Percentiles rank a stretch among this genome's conserved stretches.
Conservation (phyloP, 2,329 filamentous ascomycete genomes). For the Fusarium buxicola region DNA sequence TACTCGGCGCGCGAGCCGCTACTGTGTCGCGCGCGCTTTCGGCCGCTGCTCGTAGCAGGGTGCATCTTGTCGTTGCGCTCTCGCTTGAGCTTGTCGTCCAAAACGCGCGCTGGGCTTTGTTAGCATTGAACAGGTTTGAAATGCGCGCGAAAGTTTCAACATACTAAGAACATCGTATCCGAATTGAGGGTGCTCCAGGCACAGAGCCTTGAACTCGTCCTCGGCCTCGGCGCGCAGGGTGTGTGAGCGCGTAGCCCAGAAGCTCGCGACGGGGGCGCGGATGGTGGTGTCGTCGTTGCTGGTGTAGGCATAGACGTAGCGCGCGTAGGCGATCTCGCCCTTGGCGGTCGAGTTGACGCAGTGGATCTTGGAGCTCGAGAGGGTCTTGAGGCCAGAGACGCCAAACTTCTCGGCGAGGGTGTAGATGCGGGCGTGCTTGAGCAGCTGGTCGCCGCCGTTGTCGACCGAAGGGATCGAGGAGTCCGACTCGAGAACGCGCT, state of each 20-base stretch:
- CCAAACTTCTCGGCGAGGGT: slow-evolving; percentile 86
- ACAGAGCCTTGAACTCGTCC: slow-evolving; percentile 84
- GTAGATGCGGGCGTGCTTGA: slow-evolving; percentile 91
- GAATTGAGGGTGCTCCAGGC: slow-evolving; percentile 90
- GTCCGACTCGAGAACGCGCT: slow-evolving; percentile 77
- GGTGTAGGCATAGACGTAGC: slow-evolving; percentile 59
- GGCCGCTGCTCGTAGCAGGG: slow-evolving; percentile 60
- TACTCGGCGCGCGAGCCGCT: slow-evolving; percentile 46
- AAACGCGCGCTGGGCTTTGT: slow-evolving; percentile 64
- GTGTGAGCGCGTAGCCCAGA: slow-evolving; percentile 60
- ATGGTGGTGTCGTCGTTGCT: slow-evolving; percentile 35
- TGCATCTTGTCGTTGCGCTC: slow-evolving; percentile 71
- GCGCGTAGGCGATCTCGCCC: slow-evolving; percentile 91
- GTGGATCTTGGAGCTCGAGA: slow-evolving; percentile 91
- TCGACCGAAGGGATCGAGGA: slow-evolving; percentile 74
- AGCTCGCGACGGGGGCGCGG: slow-evolving; percentile 42
- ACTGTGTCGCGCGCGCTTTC: slow-evolving; percentile 69
- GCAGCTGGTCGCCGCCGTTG: slow-evolving; percentile 82
- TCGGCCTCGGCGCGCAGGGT: slow-evolving; percentile 87
- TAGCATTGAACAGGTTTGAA: neutral
- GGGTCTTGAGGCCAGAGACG: slow-evolving; percentile 74
- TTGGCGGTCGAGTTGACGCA: slow-evolving; percentile 87
- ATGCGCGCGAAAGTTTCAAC: slow-evolving; percentile 43
- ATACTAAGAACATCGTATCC: slow-evolving; percentile 90
- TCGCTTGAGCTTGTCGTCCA: slow-evolving; percentile 75